Conservation (phyloP, 176 grass and related monocot species). For the Aegilops sharonensis region DNA sequence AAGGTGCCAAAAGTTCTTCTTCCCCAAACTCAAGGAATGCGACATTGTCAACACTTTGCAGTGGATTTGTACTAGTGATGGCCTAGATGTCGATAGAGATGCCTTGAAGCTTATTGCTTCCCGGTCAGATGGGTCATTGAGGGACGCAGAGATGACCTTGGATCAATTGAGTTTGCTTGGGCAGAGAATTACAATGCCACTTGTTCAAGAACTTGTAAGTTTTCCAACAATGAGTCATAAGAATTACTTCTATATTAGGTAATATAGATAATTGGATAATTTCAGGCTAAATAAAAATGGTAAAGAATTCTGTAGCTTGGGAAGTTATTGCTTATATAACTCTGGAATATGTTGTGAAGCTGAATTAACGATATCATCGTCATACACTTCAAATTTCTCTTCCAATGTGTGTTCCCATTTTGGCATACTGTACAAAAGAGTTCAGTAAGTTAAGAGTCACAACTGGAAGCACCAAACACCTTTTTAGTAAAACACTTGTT, state of each 20-base stretch:
- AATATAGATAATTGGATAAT: neutral
- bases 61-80: constrained; percentile 93
- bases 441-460: neutral
- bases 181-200: constrained; percentile 76
- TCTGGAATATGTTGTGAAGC: neutral
- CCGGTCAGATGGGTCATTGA: constrained; percentile 85
- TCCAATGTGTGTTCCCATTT: neutral
- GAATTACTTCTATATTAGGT: constrained; percentile 15
- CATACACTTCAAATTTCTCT: neutral
- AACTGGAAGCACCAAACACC: neutral
- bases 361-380: neutral
- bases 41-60: constrained; percentile 80
- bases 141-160: constrained; percentile 95
- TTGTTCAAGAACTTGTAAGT: constrained; percentile 99
- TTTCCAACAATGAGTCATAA: neutral
- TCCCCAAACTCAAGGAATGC: constrained; percentile 81
- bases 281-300: neutral
- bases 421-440: neutral
- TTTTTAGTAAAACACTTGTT: neutral
- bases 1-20: constrained; percentile 93
- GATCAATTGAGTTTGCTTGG: constrained; percentile 94
- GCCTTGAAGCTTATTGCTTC: constrained; percentile 92
- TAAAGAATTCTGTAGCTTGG: neutral
- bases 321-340: constrained; percentile 16
- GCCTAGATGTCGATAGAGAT: constrained; percentile 81